Conservation (phyloP, 2,329 filamentous ascomycete genomes). For the Nothophaeocryptopus gaeumannii region DNA sequence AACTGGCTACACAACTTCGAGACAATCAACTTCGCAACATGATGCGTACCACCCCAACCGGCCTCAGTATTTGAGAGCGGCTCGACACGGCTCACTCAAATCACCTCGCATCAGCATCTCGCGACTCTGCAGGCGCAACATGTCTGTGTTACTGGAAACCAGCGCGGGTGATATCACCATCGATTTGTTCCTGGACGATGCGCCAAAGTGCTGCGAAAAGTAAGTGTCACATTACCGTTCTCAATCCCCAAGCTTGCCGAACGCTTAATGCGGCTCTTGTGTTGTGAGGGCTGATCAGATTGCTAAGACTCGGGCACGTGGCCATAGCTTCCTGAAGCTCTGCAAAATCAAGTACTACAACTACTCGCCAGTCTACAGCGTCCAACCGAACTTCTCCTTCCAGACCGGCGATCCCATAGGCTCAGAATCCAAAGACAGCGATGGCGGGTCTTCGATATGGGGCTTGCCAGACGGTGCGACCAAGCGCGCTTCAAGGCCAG, state of each 20-base stretch:
- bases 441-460: slow-evolving; percentile 94
- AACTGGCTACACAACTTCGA: not conserved
- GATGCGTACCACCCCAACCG: too few relatives aligned
- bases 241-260: slow-evolving; percentile 15
- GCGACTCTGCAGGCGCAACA: slow-evolving; percentile 39
- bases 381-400: slow-evolving; percentile 94
- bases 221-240: slow-evolving; percentile 50
- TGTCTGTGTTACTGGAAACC: slow-evolving; percentile 94
- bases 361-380: slow-evolving; percentile 84
- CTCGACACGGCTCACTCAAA: not conserved
- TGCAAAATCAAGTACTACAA: slow-evolving; percentile 99
- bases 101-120: not conserved
- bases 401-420: slow-evolving; percentile 94
- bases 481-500: slow-evolving; percentile 60
- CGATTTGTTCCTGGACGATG: slow-evolving; percentile 83
- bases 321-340: slow-evolving; percentile 85
- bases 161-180: slow-evolving; percentile 92
- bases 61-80: not conserved
- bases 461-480: slow-evolving; percentile 66
- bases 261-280: slow-evolving; percentile 26
- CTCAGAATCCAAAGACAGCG: slow-evolving; percentile 75
- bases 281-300: slow-evolving; percentile 52
- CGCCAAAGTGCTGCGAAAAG: slow-evolving; percentile 93
- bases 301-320: slow-evolving; percentile 49
- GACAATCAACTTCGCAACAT: not conserved